phyloP scores from a whole-genome alignment of 2,329 filamentous ascomycete genomes.

The Stagonosporopsis tanaceti region DNA sequence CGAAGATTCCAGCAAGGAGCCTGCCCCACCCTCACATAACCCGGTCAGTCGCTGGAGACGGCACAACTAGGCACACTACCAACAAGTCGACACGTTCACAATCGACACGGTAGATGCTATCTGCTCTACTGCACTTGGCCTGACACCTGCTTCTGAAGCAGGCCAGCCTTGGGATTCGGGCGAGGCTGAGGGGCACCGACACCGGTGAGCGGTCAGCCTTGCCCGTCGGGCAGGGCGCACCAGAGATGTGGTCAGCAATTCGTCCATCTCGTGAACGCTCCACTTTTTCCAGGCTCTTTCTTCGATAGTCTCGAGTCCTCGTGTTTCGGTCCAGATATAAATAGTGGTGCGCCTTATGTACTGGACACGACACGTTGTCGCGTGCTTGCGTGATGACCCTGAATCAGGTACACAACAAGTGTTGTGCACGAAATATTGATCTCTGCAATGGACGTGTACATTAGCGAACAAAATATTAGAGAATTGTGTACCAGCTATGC shows the following conservation, averaged over 20 bases:
- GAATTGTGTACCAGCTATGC: not conserved
- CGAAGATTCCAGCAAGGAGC: not conserved
- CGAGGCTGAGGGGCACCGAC: not conserved
- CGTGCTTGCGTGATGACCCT: not conserved
- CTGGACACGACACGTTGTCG: constrained; percentile 1
- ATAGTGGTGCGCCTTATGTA: constrained; percentile 13
- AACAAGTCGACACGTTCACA: not conserved
- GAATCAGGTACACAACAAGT: constrained; percentile 3
- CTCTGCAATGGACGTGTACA: not conserved
- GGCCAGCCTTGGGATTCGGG: not conserved
- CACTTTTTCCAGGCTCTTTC: constrained; percentile 20
- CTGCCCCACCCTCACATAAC: not conserved
- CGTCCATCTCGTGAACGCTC: constrained; percentile 12
- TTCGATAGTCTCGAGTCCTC: constrained; percentile 7
- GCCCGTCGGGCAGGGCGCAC: constrained; percentile 2
- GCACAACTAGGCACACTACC: not conserved
- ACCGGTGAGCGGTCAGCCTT: constrained; percentile 18
- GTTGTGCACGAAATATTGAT: not conserved
- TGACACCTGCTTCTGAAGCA: not conserved
- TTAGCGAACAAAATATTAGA: not conserved
- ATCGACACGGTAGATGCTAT: not conserved
- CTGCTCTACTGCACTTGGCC: not conserved
- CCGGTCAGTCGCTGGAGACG: not conserved
- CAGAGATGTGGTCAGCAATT: constrained; percentile 1
- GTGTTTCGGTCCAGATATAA: constrained; percentile 10